These are phyloP conservation scores for Colletotrichum costaricense DNA, from an alignment of 2,329 filamentous ascomycete genomes.

Conservation along the genomic window DNA sequence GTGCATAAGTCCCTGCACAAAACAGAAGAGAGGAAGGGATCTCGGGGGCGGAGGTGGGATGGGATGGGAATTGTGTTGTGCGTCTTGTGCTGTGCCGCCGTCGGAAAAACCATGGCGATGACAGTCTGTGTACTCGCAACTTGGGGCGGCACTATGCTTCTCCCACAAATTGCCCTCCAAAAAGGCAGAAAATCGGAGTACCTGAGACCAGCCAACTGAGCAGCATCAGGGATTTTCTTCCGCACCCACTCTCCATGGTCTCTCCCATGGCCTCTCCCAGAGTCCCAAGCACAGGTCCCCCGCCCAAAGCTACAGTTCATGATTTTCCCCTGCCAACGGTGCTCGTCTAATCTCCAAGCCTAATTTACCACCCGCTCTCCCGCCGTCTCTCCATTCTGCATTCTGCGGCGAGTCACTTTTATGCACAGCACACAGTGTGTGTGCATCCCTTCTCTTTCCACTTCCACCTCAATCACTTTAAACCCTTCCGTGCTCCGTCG, in stretches of 20 bases:
- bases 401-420: background rate
- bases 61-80: background rate
- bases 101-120: constrained; percentile 28
- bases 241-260: background rate
- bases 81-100: constrained; percentile 2
- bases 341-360: constrained; percentile 21
- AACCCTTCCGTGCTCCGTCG: background rate
- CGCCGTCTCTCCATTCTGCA: background rate
- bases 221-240: constrained; percentile 24
- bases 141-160: constrained; percentile 8
- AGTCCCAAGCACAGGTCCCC: constrained; percentile 5
- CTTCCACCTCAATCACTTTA: background rate
- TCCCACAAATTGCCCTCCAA: constrained; percentile 6
- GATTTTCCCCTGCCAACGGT: constrained; percentile 13
- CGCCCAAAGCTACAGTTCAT: constrained; percentile 14
- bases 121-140: background rate
- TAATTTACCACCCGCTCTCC: background rate
- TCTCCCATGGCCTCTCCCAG: too few relatives aligned
- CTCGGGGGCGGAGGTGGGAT: background rate
- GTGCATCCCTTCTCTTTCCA: background rate
- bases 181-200: constrained; percentile 17
- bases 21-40: background rate
- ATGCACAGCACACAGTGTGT: constrained; percentile 22
- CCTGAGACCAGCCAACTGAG: background rate
- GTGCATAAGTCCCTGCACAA: constrained; percentile 18